These are phyloP conservation scores for Endotrypanum monterogeii DNA, from an alignment of 208 protist genomes.

Conservation along the genomic window DNA sequence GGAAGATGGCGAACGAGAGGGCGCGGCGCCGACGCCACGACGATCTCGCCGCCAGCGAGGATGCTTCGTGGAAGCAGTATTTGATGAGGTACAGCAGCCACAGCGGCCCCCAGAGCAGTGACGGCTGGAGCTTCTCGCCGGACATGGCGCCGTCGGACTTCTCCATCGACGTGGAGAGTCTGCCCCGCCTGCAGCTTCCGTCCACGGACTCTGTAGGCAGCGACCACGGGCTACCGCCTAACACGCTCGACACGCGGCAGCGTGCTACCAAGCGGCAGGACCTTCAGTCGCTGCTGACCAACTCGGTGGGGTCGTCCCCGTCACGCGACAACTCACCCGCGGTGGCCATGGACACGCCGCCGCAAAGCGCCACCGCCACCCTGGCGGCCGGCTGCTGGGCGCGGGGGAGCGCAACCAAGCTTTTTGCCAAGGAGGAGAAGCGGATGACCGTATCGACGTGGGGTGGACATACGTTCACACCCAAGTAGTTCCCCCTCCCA, in stretches of 20 bases:
- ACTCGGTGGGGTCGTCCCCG: not conserved
- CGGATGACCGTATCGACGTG: slow-evolving; percentile 29
- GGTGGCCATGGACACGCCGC: slow-evolving; percentile 4
- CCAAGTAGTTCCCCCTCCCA: slow-evolving; percentile 17
- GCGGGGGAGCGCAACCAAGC: slow-evolving; percentile 34
- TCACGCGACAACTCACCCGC: not conserved
- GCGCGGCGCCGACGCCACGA: slow-evolving; percentile 26
- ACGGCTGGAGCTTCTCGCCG: slow-evolving; percentile 19
- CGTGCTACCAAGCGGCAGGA: slow-evolving; percentile 65
- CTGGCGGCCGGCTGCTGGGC: slow-evolving; percentile 41
- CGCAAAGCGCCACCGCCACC: slow-evolving; percentile 16
- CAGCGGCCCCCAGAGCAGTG: slow-evolving; percentile 1
- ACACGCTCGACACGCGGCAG: slow-evolving; percentile 71
- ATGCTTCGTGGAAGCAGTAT: slow-evolving; percentile 76
- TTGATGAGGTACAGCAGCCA: slow-evolving; percentile 45
- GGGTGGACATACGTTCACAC: slow-evolving; percentile 54
- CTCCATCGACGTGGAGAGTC: slow-evolving; percentile 56
- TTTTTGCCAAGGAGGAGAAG: slow-evolving; percentile 35
- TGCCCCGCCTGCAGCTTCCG: slow-evolving; percentile 58
- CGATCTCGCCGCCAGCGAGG: slow-evolving; percentile 32
- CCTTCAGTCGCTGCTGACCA: slow-evolving; percentile 24
- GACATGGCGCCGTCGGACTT: slow-evolving; percentile 43
- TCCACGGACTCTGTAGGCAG: slow-evolving; percentile 38
- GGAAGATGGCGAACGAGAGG: slow-evolving; percentile 42
- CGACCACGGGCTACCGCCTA: slow-evolving; percentile 65